phyloP scores from a whole-genome alignment of 495 filamentous ascomycete species.

The Annulohypoxylon maeteangense region DNA sequence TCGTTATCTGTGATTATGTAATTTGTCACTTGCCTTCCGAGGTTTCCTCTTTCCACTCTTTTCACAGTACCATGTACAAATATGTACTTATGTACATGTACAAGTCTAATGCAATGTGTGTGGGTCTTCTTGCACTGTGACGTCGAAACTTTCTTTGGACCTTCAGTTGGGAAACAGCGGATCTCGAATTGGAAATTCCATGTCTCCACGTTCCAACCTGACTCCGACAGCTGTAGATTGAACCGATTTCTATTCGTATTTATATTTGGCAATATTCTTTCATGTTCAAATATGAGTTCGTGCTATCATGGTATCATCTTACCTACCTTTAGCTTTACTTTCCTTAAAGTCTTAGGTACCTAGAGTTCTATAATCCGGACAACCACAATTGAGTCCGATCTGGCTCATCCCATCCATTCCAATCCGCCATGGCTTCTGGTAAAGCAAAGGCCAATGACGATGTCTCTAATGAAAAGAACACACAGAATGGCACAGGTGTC shows the following conservation, averaged over 20 bases:
- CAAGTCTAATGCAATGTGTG: background rate
- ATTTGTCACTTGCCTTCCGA: background rate
- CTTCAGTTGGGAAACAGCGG: constrained; percentile 3
- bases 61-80: background rate
- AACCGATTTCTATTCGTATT: background rate
- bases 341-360: background rate
- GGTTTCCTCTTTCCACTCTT: background rate
- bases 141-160: constrained; percentile 11
- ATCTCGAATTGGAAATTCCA: background rate
- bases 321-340: background rate
- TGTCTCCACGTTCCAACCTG: background rate
- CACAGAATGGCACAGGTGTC: background rate
- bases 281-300: background rate
- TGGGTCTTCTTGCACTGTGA: constrained; percentile 17
- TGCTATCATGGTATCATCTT: background rate
- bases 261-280: background rate
- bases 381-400: background rate
- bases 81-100: background rate
- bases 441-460: background rate
- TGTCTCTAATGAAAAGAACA: background rate
- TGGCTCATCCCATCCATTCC: background rate
- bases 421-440: constrained; percentile 16
- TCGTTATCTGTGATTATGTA: constrained; percentile 34
- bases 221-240: too few species aligned
- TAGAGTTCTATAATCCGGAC: background rate